These are phyloP conservation scores for Butyriboletus appendiculatus DNA, from an alignment of 1,284 basidiomycete species.

Conservation along the genomic window DNA sequence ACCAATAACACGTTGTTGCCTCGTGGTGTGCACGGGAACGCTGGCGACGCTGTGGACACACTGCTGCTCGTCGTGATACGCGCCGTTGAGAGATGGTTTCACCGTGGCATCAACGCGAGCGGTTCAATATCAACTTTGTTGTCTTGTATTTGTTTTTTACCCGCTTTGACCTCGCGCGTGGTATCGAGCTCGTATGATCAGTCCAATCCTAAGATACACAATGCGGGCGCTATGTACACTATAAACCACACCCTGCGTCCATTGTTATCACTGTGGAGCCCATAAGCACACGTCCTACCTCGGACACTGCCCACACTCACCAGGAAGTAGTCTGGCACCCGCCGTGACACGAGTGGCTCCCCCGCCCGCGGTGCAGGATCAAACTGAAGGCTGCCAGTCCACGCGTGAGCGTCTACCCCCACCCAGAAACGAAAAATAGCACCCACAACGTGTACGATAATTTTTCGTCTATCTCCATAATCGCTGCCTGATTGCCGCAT, in stretches of 20 bases:
- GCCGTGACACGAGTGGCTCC: constrained; percentile 96
- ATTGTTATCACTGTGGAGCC: constrained; percentile 19
- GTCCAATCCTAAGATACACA: constrained; percentile 22
- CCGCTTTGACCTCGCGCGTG: constrained; percentile 6
- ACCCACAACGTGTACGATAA: constrained; percentile 91
- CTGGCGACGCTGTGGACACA: constrained; percentile 1
- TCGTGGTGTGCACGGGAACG: constrained; percentile 8
- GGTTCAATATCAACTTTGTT: constrained; percentile 24
- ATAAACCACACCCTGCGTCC: constrained; percentile 8
- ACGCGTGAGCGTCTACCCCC: constrained; percentile 11
- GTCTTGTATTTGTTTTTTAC: constrained; percentile 24
- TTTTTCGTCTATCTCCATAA: constrained; percentile 99
- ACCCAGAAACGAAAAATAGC: constrained; percentile 2
- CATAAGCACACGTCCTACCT: constrained; percentile 5
- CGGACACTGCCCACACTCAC: constrained; percentile 45
- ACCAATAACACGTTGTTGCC: constrained; percentile 20
- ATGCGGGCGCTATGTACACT: constrained; percentile 25
- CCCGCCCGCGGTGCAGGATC: constrained; percentile 98
- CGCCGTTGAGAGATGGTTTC: constrained; percentile 6
- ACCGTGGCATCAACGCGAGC: background rate
- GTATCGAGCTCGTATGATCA: background rate
- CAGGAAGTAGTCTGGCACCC: constrained; percentile 97
- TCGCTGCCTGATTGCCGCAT: constrained; percentile 99
- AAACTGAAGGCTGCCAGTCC: constrained; percentile 85
- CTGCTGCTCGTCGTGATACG: constrained; percentile 15